Evolutionary conservation across 352 stramenopile genomes (phyloP).

Genomic region (Phytophthora sp.): DNA sequence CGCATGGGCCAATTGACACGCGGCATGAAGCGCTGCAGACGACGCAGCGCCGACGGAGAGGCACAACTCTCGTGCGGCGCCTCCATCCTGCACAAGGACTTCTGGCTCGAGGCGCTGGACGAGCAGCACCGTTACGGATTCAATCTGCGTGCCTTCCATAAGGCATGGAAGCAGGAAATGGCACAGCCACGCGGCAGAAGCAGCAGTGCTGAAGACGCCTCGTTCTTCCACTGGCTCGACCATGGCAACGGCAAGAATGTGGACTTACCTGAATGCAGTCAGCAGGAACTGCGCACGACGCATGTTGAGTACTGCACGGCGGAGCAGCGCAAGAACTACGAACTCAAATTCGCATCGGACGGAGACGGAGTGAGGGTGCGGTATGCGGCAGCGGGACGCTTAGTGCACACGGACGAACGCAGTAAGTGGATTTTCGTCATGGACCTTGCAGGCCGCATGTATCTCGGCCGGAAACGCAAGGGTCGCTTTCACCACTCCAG

Average conservation of each 20-base stretch:
- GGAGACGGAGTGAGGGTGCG: conserved; percentile 16
- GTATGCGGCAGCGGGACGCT: conserved; percentile 39
- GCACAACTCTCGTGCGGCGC: conserved; percentile 6
- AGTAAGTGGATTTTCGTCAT: conserved; percentile 88
- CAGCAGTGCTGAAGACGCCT: conserved; percentile 21
- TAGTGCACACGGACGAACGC: conserved; percentile 61
- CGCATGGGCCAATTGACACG: conserved; percentile 38
- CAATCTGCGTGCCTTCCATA: conserved; percentile 71
- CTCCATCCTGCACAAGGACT: conserved; percentile 70
- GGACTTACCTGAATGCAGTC: conserved; percentile 62
- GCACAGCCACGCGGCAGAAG: neutral
- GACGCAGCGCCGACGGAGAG: neutral
- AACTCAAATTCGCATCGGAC: conserved; percentile 44
- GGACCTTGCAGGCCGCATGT: conserved; percentile 45
- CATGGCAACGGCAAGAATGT: conserved; percentile 48
- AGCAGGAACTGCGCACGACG: conserved; percentile 45
- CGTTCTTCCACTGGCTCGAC: conserved; percentile 82
- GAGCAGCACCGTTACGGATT: conserved; percentile 77
- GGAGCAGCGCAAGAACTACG: conserved; percentile 45
- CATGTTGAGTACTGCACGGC: conserved; percentile 61
- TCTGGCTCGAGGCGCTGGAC: conserved; percentile 80
- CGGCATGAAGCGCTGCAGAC: conserved; percentile 29
- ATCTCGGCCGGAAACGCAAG: conserved; percentile 76
- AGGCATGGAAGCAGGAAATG: conserved; percentile 64
- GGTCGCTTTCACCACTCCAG: conserved; percentile 81